Base-by-base conservation (phyloP, 179 eudicot genomes). In the Camellia oleifera region DNA sequence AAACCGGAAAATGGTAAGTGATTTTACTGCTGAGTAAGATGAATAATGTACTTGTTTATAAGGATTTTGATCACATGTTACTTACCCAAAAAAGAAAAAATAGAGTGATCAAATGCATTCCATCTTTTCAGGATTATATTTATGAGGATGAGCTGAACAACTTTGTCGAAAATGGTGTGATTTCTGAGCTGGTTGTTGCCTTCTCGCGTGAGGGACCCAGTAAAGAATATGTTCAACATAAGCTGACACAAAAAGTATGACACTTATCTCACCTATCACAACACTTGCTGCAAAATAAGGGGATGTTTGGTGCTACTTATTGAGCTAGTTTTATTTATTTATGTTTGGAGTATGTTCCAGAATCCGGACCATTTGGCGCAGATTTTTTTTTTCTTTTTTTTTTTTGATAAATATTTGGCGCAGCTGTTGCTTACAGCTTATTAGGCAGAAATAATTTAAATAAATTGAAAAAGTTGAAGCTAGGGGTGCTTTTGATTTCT, bases 171-270 rank as follows among this genome's bases (percentile, higher is more conserved):
- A 68, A 88, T 69, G 97, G 94, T 68, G 92, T 81, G 2, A 77
- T 93, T 70, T 92, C 97, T 18, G 96, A 93, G 89, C 85, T 93
- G 61, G 76, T 89, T 50, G 88, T 93, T 75, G 97, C 97, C 40
- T 93, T 93, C 83, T 93, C 97, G 11, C 94, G 97, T n/a, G 96
- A 93, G 70, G 95, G 97, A 15, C 87, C 94, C 15, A 84, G 89
- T 7, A 93, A 93, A 81, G 92, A 92, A 83, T 93, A 93, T 15
- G 96, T 92, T 75, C 97, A 93, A 79, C 96, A 93, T 88, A 93
- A 90, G 81, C 89, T 94, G 93, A 67, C 80, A 32, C 89, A 92
- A 77, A 92, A 87, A 88, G 98, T 94, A 84, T 10, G 82, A 20
- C 6, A 45, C 56, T 60, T 23, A 11, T 45, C 42, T 53, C 69